Evolutionary conservation across 208 protist genomes (phyloP).

Genomic region (Trypanosoma theileri): DNA sequence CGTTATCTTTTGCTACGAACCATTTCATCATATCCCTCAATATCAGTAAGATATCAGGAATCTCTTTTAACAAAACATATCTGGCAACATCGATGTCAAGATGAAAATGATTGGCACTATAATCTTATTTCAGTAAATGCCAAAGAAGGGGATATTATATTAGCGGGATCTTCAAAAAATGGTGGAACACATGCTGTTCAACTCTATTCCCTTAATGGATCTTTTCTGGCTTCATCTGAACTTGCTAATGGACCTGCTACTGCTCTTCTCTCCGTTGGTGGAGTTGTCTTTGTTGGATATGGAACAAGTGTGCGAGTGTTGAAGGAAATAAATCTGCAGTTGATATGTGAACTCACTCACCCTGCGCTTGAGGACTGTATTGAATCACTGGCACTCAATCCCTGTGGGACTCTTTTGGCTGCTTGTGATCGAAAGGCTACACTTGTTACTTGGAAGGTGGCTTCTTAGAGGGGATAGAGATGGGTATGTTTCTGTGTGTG

Average conservation of each 20-base stretch:
- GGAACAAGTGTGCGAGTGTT: slow-evolving; percentile 20
- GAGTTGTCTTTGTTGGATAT: slow-evolving; percentile 31
- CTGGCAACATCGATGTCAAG: neutral
- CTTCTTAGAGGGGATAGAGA: neutral
- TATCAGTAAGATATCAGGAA: slow-evolving; percentile 11
- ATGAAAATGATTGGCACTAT: slow-evolving; percentile 18
- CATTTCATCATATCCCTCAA: slow-evolving; percentile 17
- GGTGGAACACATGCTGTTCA: slow-evolving; percentile 12
- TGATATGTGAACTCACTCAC: slow-evolving; percentile 26
- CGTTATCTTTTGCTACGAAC: slow-evolving; percentile 31
- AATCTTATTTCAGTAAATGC: slow-evolving; percentile 29
- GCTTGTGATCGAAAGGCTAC: slow-evolving; percentile 25
- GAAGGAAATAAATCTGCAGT: slow-evolving; percentile 19
- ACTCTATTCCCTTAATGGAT: slow-evolving; percentile 31
- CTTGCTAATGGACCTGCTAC: slow-evolving; percentile 17
- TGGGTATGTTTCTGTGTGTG: neutral
- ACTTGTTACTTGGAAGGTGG: slow-evolving; percentile 33
- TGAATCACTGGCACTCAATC: slow-evolving; percentile 31
- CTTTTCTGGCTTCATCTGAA: slow-evolving; percentile 16
- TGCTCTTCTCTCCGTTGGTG: slow-evolving; percentile 32
- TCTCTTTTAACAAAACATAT: slow-evolving; percentile 11
- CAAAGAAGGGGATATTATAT: slow-evolving; percentile 34
- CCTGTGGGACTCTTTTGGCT: slow-evolving; percentile 22
- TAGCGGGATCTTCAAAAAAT: slow-evolving; percentile 19
- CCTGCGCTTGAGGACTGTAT: slow-evolving; percentile 29